A percentile compares a stretch with the other conserved stretches of the same genome.
These are phyloP conservation scores for Penicillium silybi DNA, from an alignment of 495 filamentous ascomycete genomes.

Conservation along the genomic window DNA sequence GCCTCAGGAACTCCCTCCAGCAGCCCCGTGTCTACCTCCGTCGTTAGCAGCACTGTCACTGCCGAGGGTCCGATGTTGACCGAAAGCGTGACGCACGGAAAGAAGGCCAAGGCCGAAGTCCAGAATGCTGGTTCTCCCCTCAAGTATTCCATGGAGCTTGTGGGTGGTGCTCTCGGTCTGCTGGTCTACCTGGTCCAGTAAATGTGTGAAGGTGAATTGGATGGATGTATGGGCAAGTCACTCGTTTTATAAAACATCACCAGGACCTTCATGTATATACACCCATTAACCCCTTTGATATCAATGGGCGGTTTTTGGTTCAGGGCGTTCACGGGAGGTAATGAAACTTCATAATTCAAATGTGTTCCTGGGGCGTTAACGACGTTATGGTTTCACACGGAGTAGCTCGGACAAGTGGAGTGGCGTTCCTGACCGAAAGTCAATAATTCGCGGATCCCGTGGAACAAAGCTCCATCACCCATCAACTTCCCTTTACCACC, in stretches of 20 bases:
- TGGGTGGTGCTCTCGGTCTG: constrained; percentile 11
- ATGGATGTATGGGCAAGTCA: neutral
- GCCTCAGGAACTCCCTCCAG: constrained; percentile 11
- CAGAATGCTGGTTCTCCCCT: constrained; percentile 16
- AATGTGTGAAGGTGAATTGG: neutral
- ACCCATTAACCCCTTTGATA: constrained; percentile 14
- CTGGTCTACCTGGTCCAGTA: constrained; percentile 17
- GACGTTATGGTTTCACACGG: neutral
- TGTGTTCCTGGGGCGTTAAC: neutral
- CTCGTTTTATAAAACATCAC: constrained; percentile 1
- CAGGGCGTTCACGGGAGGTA: constrained; percentile 8
- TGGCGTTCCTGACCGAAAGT: constrained; percentile 9
- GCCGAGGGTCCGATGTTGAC: constrained; percentile 4
- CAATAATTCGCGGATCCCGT: constrained; percentile 8
- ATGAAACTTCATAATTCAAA: constrained; percentile 1
- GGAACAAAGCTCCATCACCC: constrained; percentile 1
- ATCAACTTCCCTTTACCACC: neutral
- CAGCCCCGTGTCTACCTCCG: constrained; percentile 9
- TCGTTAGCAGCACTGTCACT: constrained; percentile 6
- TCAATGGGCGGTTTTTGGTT: constrained; percentile 14
- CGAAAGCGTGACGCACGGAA: constrained; percentile 3
- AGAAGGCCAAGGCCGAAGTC: constrained; percentile 9
- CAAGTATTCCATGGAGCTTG: constrained; percentile 12
- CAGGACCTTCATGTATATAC: constrained; percentile 19
- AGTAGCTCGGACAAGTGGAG: constrained; percentile 1